Evolutionary conservation across 495 filamentous ascomycete species (phyloP), one percentile per base, ranked within the genome.

Genomic region (Ascodesmis nigricans): DNA sequence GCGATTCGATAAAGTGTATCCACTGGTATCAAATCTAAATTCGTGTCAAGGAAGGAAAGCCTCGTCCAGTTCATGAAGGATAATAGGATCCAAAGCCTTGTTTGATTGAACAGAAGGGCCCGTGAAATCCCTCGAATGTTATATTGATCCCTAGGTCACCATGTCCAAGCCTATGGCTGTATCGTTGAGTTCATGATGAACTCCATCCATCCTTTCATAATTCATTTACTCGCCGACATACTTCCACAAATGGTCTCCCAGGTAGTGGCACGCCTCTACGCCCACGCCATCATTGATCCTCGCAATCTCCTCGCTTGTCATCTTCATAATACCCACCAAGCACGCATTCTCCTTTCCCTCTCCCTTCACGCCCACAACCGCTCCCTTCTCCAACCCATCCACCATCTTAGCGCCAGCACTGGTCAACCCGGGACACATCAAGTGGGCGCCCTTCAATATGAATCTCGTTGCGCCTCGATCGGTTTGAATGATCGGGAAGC

Each of bases 401-500:
- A 67, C 61, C 44, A 97, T 54, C 20, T 70, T 47, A 0, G 87
- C 87, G 1, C 90, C 87, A 0, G 71, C 52, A 5, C 67, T 75
- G 5, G 87, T 97, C 39, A 95, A 52, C 0, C 87, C 87, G 0
- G 87, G 87, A 8, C 77, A 82, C 87, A 97, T 97, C 27, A 97
- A 70, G 35, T 83, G 75, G 0, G 87, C 87, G 15, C 87, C 87
- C 2, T 69, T 73, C 0, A 97, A 66, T 19, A 97, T 84, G 58
- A 97, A 97, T 38, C 90, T 79, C 55, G 95, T 93, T 0, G 90
- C 87, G 33, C 87, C 87, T 31, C 87, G 72, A 55, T 95, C 84
- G 49, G 91, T 82, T 34, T 72, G 67, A 27, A 79, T 53, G 16
- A 58, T 62, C 4, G 65, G 63, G 49, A 79, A 79, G 46, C 61